Evolutionary conservation across 2,329 filamentous ascomycete species (phyloP).

Genomic region (Phyllosticta ampelicida): DNA sequence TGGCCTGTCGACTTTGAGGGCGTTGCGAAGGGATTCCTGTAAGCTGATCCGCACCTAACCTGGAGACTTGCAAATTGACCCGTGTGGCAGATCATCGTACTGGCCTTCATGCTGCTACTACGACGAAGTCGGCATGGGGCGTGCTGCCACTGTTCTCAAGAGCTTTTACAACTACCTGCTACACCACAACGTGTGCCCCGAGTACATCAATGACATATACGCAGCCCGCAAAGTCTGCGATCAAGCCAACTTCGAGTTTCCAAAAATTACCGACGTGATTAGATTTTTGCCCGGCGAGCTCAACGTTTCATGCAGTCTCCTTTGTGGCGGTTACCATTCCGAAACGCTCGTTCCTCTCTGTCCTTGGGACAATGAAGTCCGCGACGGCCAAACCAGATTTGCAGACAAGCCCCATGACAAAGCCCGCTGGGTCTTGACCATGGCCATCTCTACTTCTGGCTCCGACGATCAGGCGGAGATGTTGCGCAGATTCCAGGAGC

Average conservation of each 20-base stretch:
- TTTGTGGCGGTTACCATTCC: constrained; percentile 50
- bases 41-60: constrained; percentile 23
- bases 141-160: constrained; percentile 56
- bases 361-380: constrained; percentile 29
- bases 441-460: constrained; percentile 39
- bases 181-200: constrained; percentile 75
- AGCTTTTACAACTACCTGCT: constrained; percentile 87
- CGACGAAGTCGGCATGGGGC: constrained; percentile 40
- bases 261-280: constrained; percentile 43
- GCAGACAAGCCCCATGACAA: constrained; percentile 26
- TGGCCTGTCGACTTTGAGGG: constrained; percentile 75
- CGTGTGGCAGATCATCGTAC: constrained; percentile 40
- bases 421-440: constrained; percentile 40
- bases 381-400: constrained; percentile 11
- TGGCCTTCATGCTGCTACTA: constrained; percentile 45
- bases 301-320: constrained; percentile 60
- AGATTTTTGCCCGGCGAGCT: constrained; percentile 61
- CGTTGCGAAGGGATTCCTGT: constrained; percentile 71
- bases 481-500: background rate
- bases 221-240: constrained; percentile 57
- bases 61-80: background rate
- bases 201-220: constrained; percentile 58
- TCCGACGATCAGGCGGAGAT: constrained; percentile 24
- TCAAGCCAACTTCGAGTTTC: constrained; percentile 55
- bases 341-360: constrained; percentile 31